Evolutionary conservation across 176 grass and related monocot genomes (phyloP), one percentile per base, ranked within the genome.

Genomic region (Zoysia pacifica): DNA sequence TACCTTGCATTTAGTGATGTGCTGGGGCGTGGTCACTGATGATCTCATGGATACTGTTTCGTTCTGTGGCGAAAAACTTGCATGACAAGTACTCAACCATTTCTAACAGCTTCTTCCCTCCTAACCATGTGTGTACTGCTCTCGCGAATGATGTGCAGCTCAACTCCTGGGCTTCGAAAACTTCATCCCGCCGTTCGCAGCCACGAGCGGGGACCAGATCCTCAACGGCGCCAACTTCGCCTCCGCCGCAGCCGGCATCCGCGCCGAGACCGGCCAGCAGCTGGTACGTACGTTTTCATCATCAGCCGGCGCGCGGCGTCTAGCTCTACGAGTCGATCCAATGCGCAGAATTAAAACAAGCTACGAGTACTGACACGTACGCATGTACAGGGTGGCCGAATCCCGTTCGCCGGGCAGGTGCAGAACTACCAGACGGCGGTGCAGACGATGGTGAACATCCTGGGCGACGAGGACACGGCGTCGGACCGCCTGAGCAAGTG

Each of bases 201-300:
- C 19, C 6, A 70, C 90, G 15, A 71, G 85, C 63, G 90, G 84
- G 0, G 84, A 91, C 36, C 78, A 93, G 68, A 87, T 96, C 56
- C 93, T 99, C 43, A 74, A 81, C 41, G 97, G 97, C 15, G 97
- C 74, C 69, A 99, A 99, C 84, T 99, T 99, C 79, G 97, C 97
- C 2, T 99, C 97, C 3, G 97, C 97, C 40, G 97, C 97, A 36
- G 97, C 97, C n/a, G 97, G 97, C 69, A 99, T 99, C 79, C 89
- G 93, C 16, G 79, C 88, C 49, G 97, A 99, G 90, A 99, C 97
- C 0, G 97, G 97, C 5, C 90, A 84, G 76, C 97, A 99, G 84
- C 86, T 99, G 52, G 93, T 97, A 82, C 9, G 80, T 65, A 1
- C 14, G 2, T 20, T 3, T 2, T 55, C 51, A 19, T 28, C 51